Evolutionary conservation across 768 basidiomycete genomes (phyloP).

Genomic region (Heimioporus sp.): DNA sequence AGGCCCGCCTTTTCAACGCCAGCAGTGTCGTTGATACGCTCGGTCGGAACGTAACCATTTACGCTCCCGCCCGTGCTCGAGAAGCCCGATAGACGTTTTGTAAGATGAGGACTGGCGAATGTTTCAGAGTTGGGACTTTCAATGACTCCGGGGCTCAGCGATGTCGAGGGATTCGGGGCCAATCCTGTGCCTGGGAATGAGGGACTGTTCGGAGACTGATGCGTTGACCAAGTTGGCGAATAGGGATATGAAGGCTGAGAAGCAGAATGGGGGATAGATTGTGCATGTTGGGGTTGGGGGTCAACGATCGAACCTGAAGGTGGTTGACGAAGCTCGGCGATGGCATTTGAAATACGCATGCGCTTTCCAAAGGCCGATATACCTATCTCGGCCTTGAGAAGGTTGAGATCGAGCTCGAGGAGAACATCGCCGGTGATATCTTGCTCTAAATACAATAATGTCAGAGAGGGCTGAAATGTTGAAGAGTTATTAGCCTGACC

Average conservation of each 20-base stretch:
- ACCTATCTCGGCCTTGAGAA: constrained; percentile 92
- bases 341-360: constrained; percentile 91
- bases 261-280: constrained; percentile 23
- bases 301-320: constrained; percentile 60
- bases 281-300: constrained; percentile 35
- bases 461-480: background rate
- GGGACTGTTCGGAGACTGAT: constrained; percentile 45
- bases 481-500: constrained; percentile 46
- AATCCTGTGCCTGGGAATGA: constrained; percentile 31
- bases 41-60: constrained; percentile 21
- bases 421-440: constrained; percentile 99
- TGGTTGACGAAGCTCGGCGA: constrained; percentile 79
- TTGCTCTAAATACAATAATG: constrained; percentile 64
- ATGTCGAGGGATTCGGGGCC: constrained; percentile 21
- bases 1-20: constrained; percentile 22
- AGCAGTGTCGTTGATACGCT: constrained; percentile 9
- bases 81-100: constrained; percentile 26
- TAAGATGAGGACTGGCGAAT: constrained; percentile 13
- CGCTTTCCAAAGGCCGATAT: constrained; percentile 94
- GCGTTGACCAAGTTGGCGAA: constrained; percentile 39
- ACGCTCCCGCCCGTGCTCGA: constrained; percentile 28
- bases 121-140: constrained; percentile 32
- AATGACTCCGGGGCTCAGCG: constrained; percentile 22
- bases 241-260: constrained; percentile 31
- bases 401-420: constrained; percentile 86